phyloP scores from a whole-genome alignment of 2,329 filamentous ascomycete genomes.

The Diaporthe vexans region DNA sequence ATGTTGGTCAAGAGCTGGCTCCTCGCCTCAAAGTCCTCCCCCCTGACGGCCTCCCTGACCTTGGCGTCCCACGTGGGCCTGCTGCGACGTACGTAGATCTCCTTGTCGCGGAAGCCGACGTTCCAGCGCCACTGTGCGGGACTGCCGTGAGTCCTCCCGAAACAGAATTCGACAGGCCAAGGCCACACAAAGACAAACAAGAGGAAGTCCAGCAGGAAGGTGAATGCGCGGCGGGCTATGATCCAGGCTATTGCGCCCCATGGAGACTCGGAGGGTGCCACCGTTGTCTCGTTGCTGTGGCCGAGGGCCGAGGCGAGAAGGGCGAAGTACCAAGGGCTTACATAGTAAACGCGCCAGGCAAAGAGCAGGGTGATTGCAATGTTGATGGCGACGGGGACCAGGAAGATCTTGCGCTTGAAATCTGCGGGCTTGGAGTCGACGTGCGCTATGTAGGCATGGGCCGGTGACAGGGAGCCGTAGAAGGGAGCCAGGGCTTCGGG shows the following conservation, averaged over 20 bases:
- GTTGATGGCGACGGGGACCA: constrained; percentile 85
- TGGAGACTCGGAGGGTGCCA: constrained; percentile 69
- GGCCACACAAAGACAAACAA: constrained; percentile 78
- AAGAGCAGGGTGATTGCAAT: constrained; percentile 75
- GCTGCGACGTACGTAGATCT: constrained; percentile 86
- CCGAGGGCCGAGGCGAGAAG: constrained; percentile 76
- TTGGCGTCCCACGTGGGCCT: constrained; percentile 76
- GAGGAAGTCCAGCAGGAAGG: constrained; percentile 81
- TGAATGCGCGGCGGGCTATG: constrained; percentile 70
- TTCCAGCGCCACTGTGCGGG: constrained; percentile 81
- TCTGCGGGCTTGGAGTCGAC: constrained; percentile 78
- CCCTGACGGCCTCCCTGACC: constrained; percentile 66
- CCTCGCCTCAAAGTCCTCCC: constrained; percentile 61
- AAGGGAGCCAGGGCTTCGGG: constrained; percentile 76
- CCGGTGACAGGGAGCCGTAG: constrained; percentile 73
- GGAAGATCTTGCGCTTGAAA: constrained; percentile 87
- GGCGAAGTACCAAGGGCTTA: constrained; percentile 79
- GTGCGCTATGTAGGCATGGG: constrained; percentile 87
- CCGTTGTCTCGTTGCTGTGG: constrained; percentile 74
- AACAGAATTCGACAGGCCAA: constrained; percentile 81
- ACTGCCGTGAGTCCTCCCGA: constrained; percentile 69
- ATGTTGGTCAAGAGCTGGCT: constrained; percentile 74
- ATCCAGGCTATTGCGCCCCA: constrained; percentile 70
- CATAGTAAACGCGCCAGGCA: constrained; percentile 75
- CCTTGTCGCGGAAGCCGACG: constrained; percentile 82